Percentiles rank a stretch among this genome's conserved stretches.
Evolutionary conservation across 108 stramenopile genomes (phyloP).

Genomic region (Nannochloropsis salina): DNA sequence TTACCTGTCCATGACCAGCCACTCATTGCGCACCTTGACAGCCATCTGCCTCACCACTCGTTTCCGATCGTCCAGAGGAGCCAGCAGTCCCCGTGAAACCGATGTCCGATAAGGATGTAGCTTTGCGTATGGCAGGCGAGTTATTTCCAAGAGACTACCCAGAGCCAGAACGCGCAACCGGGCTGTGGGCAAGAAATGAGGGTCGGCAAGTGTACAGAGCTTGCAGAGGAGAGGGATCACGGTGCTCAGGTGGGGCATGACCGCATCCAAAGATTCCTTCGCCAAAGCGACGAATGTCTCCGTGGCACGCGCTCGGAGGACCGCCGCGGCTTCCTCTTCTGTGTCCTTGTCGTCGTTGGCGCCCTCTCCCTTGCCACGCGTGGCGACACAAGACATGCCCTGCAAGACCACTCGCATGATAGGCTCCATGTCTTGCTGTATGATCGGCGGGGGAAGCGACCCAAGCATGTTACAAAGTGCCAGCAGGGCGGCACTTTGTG

Average conservation of each 20-base stretch:
- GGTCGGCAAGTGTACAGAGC: background rate
- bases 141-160: slow-evolving; percentile 23
- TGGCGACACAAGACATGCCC: background rate
- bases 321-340: background rate
- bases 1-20: slow-evolving; percentile 30
- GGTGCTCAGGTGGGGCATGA: background rate
- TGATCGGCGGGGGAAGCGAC: background rate
- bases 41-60: slow-evolving; percentile 36
- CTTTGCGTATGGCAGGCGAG: slow-evolving; percentile 26
- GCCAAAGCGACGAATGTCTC: slow-evolving; percentile 2
- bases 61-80: slow-evolving; percentile 33
- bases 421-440: background rate
- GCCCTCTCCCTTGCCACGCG: background rate
- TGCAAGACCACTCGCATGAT: slow-evolving; percentile 12
- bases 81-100: slow-evolving; percentile 32
- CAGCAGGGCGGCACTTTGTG: background rate
- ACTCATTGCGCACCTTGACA: slow-evolving; percentile 31
- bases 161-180: slow-evolving; percentile 27
- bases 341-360: background rate
- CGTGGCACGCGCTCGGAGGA: background rate
- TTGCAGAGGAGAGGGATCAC: slow-evolving; percentile 7
- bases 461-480: background rate
- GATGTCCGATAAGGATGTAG: slow-evolving; percentile 27
- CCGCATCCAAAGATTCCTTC: background rate
- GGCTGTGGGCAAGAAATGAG: background rate